phyloP scores from a whole-genome alignment of 495 filamentous ascomycete species.

The Usnea hakonensis region DNA sequence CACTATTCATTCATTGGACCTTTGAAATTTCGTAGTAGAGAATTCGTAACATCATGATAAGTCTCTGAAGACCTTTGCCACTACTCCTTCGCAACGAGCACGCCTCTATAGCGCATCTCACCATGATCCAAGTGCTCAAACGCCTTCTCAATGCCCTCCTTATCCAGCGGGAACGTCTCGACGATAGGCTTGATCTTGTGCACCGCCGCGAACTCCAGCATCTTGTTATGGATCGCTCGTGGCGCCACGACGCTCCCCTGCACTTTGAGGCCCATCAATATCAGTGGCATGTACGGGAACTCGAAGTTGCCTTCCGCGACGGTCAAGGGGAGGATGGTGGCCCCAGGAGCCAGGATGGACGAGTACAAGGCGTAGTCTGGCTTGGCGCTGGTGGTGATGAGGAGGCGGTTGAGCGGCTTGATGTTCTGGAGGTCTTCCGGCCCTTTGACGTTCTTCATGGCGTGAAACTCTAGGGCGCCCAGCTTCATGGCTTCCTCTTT shows the following conservation, averaged over 20 bases:
- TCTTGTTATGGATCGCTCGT: conserved; percentile 42
- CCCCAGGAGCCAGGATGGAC: conserved; percentile 36
- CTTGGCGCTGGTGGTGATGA: conserved; percentile 42
- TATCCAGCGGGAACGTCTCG: conserved; percentile 49
- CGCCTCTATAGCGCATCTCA: conserved; percentile 53
- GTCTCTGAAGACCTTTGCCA: neutral
- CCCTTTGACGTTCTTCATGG: conserved; percentile 34
- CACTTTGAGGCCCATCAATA: conserved; percentile 40
- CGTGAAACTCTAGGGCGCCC: conserved; percentile 44
- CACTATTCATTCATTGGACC: no score
- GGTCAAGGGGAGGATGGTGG: conserved; percentile 46
- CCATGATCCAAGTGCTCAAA: conserved; percentile 46
- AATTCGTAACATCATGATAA: no score
- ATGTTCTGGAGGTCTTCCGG: conserved; percentile 28
- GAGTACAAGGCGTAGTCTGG: conserved; percentile 38
- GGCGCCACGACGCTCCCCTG: conserved; percentile 48
- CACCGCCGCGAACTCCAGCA: conserved; percentile 50
- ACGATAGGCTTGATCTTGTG: conserved; percentile 50
- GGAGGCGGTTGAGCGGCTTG: conserved; percentile 35
- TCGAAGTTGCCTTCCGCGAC: conserved; percentile 41
- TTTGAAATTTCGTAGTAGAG: no score
- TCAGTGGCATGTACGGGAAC: conserved; percentile 46
- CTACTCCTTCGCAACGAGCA: conserved; percentile 31
- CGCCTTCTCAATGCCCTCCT: conserved; percentile 45
- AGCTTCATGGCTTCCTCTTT: conserved; percentile 47